Base-by-base conservation (phyloP, 73 alveolate species). In the Symbiodinium natans region DNA sequence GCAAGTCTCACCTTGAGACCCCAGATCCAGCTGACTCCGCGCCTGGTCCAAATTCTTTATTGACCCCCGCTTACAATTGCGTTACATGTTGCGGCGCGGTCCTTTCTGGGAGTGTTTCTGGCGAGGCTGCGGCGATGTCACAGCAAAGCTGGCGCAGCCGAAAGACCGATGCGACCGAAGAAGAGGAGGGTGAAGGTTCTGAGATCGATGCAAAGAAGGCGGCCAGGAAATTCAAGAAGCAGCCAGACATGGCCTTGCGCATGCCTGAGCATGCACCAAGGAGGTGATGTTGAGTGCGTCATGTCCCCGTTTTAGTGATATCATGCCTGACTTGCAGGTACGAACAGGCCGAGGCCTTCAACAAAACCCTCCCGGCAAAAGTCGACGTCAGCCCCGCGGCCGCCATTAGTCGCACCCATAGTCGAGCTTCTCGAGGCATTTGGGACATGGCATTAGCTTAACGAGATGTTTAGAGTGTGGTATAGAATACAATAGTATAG, bases 321-420 rank as follows among this genome's bases (percentile, higher is more conserved):
- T 17, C 23, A 48, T 10, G 63, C 63, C 63, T 68, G 33, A 25
- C 82, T 68, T 5, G 82, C 82, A 88, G 95, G 95, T 88, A 63
- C 73, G n/a, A 83, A 86, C 82, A 88, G 27, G 95, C 95, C 29
- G 86, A 88, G 43, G 86, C 86, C 36, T 31, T 88, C 33, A 39
- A 38, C 74, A 68, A 88, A 33, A 41, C 68, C 31, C 85, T 88
- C 5, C 95, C 95, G 36, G 71, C 68, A 19, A 88, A 88, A 41
- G 21, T 88, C 43, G 95, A 88, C 42, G 38, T 88, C 46, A 88
- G 95, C 74, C 23, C 33, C 86, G 71, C 23, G 71, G 29, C 25
- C 71, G 23, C 71, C 10, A n/a, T n/a, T n/a, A n/a, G n/a, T n/a
- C n/a, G n/a, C n/a, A n/a, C n/a, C n/a, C n/a, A n/a, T n/a, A n/a